A percentile compares a stretch with the other conserved stretches of the same genome.
These are phyloP conservation scores for Trichothecium sympodiale DNA, from an alignment of 2,329 filamentous ascomycete species.

Conservation along the genomic window DNA sequence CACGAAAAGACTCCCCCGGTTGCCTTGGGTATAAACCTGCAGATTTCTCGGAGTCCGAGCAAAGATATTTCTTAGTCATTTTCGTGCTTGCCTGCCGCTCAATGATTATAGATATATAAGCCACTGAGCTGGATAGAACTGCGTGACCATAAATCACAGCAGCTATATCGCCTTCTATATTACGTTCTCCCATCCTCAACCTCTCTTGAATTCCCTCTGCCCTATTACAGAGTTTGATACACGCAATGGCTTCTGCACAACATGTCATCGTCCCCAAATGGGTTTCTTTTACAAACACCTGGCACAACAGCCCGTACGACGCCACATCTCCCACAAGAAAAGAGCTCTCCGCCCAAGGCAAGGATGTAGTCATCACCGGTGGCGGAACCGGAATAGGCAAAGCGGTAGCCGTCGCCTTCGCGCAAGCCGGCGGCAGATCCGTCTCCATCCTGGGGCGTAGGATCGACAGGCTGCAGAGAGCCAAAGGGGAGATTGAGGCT, in stretches of 20 bases:
- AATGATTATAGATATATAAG: no score
- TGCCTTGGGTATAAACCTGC: no score
- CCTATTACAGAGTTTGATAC: no score
- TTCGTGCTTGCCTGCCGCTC: no score
- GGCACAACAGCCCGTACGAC: conserved; percentile 14
- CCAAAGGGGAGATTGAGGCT: conserved; percentile 9
- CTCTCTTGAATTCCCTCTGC: no score
- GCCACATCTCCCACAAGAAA: conserved; percentile 17
- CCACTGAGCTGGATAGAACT: no score
- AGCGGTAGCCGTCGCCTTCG: conserved; percentile 47
- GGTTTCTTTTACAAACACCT: conserved; percentile 10
- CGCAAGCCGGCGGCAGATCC: conserved; percentile 22
- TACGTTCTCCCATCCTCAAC: no score
- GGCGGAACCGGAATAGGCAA: conserved; percentile 52
- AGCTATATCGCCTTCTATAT: no score
- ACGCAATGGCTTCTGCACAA: conserved; percentile 1
- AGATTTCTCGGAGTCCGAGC: no score
- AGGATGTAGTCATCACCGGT: conserved; percentile 52
- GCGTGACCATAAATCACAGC: no score
- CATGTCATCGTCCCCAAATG: neutral
- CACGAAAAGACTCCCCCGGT: no score
- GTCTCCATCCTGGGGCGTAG: conserved; percentile 28
- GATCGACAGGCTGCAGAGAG: conserved; percentile 12
- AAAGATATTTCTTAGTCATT: no score
- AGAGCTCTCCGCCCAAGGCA: conserved; percentile 19